Evolutionary conservation across 805 yeast genomes (phyloP).

Genomic region (Yamadazyma sp.): DNA sequence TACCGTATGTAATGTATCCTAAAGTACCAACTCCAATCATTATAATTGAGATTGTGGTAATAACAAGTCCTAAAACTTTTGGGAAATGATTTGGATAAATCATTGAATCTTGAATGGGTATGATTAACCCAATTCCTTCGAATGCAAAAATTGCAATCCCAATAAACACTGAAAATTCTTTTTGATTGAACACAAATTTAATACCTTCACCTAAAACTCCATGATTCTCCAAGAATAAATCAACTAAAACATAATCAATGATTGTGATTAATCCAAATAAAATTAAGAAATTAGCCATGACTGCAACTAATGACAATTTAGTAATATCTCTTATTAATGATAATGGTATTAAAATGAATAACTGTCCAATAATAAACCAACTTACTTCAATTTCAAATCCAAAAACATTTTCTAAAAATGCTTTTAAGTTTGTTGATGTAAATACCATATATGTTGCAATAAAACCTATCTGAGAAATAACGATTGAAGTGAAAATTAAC

Average conservation of each 20-base stretch:
- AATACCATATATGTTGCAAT: conserved; percentile 80
- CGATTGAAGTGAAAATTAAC: conserved; percentile 60
- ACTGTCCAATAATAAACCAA: conserved; percentile 53
- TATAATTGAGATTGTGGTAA: conserved; percentile 57
- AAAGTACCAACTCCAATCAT: conserved; percentile 63
- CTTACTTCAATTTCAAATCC: conserved; percentile 36
- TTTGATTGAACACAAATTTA: conserved; percentile 47
- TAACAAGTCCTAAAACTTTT: conserved; percentile 56
- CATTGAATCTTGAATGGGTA: conserved; percentile 84
- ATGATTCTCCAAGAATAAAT: conserved; percentile 45
- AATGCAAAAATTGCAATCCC: conserved; percentile 88
- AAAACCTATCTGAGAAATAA: conserved; percentile 74
- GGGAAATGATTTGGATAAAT: conserved; percentile 72
- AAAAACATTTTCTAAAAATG: conserved; percentile 56
- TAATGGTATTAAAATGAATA: conserved; percentile 60
- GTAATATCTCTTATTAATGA: conserved; percentile 76
- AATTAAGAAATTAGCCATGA: conserved; percentile 69
- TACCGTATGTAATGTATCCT: conserved; percentile 72
- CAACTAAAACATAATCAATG: conserved; percentile 49
- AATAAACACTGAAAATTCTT: conserved; percentile 66
- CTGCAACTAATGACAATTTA: conserved; percentile 66
- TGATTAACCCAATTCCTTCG: conserved; percentile 80
- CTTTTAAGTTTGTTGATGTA: conserved; percentile 67
- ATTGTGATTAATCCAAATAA: conserved; percentile 65
- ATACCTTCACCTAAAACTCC: conserved; percentile 47